Evolutionary conservation across 768 basidiomycete species (phyloP), one percentile per base, ranked within the genome.

Genomic region (Calocera cornea): DNA sequence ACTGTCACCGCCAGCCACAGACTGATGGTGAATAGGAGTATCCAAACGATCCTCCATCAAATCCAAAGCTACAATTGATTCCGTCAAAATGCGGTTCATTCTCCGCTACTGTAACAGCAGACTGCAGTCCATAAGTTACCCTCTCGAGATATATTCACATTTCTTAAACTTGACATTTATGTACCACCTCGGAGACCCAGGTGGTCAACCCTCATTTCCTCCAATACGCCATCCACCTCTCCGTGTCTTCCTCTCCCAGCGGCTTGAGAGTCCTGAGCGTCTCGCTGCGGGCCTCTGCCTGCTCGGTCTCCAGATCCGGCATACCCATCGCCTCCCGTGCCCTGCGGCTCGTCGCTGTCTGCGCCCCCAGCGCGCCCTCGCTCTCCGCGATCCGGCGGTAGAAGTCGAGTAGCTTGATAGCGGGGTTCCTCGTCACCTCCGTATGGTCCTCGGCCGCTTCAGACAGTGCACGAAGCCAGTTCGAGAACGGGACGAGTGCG

Each of bases 381-480:
- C 5, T 14, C 7, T 5, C 36, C 36, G 36, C 36, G 36, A 5
- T 38, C 40, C n/a, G n/a, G n/a, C 70, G 70, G 70, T 75, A 76
- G 66, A 77, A 76, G 64, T 73, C 72, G 34, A 77, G 64, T 65
- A 78, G 71, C 1, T 71, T 72, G n/a, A 76, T 68, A 7, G 75
- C 76, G 17, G 76, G 75, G 66, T 75, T 72, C 7, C 16, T 19
- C 27, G 38, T 34, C 41, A 67, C 34, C 11, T 64, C 63, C 31
- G 70, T 68, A 29, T 33, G 49, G n/a, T 65, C 65, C n/a, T 70
- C 60, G 22, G 67, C 68, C 5, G 54, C 54, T 5, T 69, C 69
- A 64, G 78, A 74, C 17, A 79, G 66, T 1, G 68, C 66, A 24
- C 66, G 44, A 14, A 79, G 67, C 78, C 78, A 79, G 29, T 70